Evolutionary conservation across 2,329 filamentous ascomycete species (phyloP).

Genomic region (Laburnicola sp.): DNA sequence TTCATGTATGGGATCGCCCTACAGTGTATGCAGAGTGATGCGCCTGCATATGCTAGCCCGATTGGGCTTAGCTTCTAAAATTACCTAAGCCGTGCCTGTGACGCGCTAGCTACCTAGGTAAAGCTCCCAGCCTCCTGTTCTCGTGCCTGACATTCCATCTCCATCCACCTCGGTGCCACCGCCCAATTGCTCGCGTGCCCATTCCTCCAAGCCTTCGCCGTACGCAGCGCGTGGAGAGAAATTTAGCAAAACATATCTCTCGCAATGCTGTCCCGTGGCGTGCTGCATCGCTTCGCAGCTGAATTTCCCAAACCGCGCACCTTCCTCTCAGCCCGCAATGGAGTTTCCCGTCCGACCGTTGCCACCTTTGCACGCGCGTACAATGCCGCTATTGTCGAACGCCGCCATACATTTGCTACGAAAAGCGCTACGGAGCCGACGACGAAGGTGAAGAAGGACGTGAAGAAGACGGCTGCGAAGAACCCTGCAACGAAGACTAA

Average conservation of each 20-base stretch:
- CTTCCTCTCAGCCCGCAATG: conserved; percentile 30
- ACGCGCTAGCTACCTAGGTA: too few species aligned
- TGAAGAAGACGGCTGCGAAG: conserved; percentile 30
- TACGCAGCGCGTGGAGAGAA: conserved; percentile 11
- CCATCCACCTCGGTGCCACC: too few species aligned
- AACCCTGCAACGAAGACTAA: conserved; percentile 23
- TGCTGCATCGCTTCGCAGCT: conserved; percentile 42
- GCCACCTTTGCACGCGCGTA: conserved; percentile 31
- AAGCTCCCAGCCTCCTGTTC: too few species aligned
- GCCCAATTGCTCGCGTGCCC: conserved; percentile 25
- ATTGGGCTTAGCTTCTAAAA: too few species aligned
- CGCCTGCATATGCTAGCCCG: too few species aligned
- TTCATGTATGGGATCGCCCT: too few species aligned
- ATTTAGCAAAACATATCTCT: conserved; percentile 6
- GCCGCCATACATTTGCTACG: conserved; percentile 42
- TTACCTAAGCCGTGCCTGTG: too few species aligned
- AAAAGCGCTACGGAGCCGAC: conserved; percentile 38
- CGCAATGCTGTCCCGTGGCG: conserved; percentile 42
- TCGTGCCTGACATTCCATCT: too few species aligned
- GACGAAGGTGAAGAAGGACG: conserved; percentile 32
- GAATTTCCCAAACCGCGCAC: conserved; percentile 40
- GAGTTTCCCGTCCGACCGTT: conserved; percentile 18
- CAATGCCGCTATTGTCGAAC: conserved; percentile 21
- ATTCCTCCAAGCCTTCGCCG: conserved; percentile 18
- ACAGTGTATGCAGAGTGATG: too few species aligned